phyloP scores from a whole-genome alignment of 2,329 filamentous ascomycete genomes.

The Scleromitrula shiraiana region DNA sequence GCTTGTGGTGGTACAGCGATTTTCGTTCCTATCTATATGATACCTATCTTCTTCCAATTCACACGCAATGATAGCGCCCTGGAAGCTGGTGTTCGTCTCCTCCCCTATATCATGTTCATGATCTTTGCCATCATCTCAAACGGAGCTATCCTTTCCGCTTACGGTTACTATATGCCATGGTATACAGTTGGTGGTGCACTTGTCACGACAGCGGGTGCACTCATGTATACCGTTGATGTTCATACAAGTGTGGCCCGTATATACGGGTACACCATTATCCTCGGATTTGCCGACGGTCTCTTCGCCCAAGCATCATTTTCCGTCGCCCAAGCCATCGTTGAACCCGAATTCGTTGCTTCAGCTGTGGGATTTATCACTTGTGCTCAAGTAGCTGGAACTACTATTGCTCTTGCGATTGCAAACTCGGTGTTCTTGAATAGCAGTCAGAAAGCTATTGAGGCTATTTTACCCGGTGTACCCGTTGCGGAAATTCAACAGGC shows the following conservation, averaged over 20 bases:
- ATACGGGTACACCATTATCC: conserved; percentile 30
- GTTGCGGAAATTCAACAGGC: conserved; percentile 24
- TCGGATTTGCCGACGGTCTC: conserved; percentile 33
- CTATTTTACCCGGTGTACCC: conserved; percentile 24
- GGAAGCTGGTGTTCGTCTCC: conserved; percentile 33
- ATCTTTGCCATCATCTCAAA: conserved; percentile 30
- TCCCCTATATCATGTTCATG: conserved; percentile 32
- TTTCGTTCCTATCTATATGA: conserved; percentile 34
- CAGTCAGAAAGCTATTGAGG: conserved; percentile 25
- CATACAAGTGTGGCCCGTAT: conserved; percentile 21
- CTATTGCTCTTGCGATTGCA: conserved; percentile 33
- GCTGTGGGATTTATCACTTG: conserved; percentile 35
- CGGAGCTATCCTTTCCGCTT: conserved; percentile 28
- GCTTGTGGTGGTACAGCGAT: conserved; percentile 29
- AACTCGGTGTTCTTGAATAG: conserved; percentile 34
- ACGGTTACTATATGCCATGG: conserved; percentile 35
- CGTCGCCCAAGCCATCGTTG: background rate
- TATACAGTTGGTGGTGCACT: conserved; percentile 32
- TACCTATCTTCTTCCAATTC: conserved; percentile 45
- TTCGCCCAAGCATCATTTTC: background rate
- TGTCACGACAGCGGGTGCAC: conserved; percentile 22
- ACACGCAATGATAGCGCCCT: conserved; percentile 41
- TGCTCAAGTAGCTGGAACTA: conserved; percentile 31
- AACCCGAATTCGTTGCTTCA: conserved; percentile 25
- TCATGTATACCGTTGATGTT: conserved; percentile 28